Conservation (phyloP, 257 asterid species). For the Solanum ossicruentum region DNA sequence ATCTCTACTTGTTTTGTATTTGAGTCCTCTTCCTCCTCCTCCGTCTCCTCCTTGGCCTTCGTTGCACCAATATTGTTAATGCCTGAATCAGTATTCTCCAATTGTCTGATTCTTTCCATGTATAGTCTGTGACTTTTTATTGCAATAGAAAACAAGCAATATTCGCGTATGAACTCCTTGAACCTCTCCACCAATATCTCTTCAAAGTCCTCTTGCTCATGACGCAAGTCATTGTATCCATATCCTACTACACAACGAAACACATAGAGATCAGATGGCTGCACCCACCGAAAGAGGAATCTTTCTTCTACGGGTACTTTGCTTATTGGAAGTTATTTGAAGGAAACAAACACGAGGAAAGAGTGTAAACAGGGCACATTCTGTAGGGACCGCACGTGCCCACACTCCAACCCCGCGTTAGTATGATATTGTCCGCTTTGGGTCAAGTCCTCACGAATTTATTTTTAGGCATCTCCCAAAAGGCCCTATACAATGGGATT, state of each 20-base stretch:
- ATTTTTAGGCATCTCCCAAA: no score
- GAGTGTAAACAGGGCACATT: constrained; percentile 43
- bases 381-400: no score
- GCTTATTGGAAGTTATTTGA: constrained; percentile 39
- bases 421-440: no score
- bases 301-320: constrained; percentile 38
- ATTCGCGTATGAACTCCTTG: constrained; percentile 20
- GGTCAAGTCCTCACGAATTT: no score
- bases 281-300: constrained; percentile 36
- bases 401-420: no score
- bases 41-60: not conserved
- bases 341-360: constrained; percentile 34
- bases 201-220: constrained; percentile 28
- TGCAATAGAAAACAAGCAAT: not conserved
- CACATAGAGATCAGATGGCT: constrained; percentile 24
- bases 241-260: constrained; percentile 48
- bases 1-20: not conserved
- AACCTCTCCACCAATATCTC: constrained; percentile 22
- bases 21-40: not conserved
- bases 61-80: not conserved
- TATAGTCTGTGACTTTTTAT: not conserved
- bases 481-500: no score
- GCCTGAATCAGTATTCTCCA: not conserved
- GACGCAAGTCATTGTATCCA: constrained; percentile 31
- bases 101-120: not conserved